Base-by-base conservation (phyloP, 352 stramenopile genomes). In the Phytopythium boreale region DNA sequence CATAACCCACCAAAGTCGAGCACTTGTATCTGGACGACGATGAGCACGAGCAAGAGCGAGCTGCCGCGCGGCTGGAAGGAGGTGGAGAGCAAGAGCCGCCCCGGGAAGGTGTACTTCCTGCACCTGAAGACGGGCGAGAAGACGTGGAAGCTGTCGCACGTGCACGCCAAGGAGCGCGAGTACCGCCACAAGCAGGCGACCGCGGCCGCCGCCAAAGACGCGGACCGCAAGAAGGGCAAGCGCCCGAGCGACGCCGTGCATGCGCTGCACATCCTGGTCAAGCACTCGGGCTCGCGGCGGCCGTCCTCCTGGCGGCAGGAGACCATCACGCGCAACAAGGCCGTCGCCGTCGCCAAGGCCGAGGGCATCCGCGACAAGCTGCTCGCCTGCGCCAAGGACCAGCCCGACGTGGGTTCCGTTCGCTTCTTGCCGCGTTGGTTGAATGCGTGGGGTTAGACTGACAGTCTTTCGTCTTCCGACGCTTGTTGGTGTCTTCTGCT, bases 291-390 rank as follows among this genome's bases (percentile, higher is more conserved):
- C 53, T 95, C 85, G 55, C 79, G 88, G 34, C 79, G 84, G 39
- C 87, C 88, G 55, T 93, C 88, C 44, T 95, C 87, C 8, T 97
- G 90, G 90, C 80, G 89, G 63, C 87, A 96, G 70, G 85, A 96
- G 57, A 79, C 67, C 34, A 95, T 97, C 70, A 96, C 87, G 41
- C 76, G 87, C 67, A 93, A 82, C 66, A 97, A 97, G 62, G 84
- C 85, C 22, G 87, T 96, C 10, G 89, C 89, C 17, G 65, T 88
- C 31, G 82, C 76, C 46, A 92, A 93, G 67, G 72, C 89, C 20
- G 74, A 88, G 24, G 87, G 84, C 46, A 93, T 96, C 31, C 80
- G 87, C 17, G 81, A 96, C 31, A 92, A 93, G 68, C 75, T 97
- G 27, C 62, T 92, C 22, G 80, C 80, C 19, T 83, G 80, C 60